Percentiles rank a stretch among this genome's conserved stretches.
Evolutionary conservation across 2,329 filamentous ascomycete species (phyloP).

Genomic region (Pleurostoma richardsiae): DNA sequence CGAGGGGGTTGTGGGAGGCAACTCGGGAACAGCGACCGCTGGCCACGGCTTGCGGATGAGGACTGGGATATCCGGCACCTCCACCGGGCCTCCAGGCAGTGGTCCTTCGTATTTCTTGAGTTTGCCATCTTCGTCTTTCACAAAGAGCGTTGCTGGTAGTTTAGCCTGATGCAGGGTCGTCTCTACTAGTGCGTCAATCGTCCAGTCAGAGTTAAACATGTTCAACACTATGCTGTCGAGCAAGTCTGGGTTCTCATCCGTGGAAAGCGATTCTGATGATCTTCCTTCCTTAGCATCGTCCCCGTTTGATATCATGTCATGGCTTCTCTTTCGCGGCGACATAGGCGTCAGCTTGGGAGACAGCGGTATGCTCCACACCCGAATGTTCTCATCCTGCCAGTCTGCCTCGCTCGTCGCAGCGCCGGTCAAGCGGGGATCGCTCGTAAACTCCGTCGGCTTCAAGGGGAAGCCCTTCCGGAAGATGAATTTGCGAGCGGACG

Average conservation of each 20-base stretch:
- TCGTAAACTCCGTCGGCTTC: slow-evolving; percentile 61
- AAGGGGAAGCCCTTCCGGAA: slow-evolving; percentile 79
- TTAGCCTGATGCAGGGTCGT: slow-evolving; percentile 61
- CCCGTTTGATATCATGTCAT: slow-evolving; percentile 21
- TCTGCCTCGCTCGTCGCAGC: slow-evolving; percentile 58
- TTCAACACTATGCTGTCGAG: slow-evolving; percentile 61
- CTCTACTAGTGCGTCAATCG: slow-evolving; percentile 63
- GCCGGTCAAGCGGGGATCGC: slow-evolving; percentile 28
- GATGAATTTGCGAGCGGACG: slow-evolving; percentile 79
- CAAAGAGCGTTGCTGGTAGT: slow-evolving; percentile 65
- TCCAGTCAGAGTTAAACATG: slow-evolving; percentile 79
- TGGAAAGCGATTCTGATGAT: slow-evolving; percentile 9
- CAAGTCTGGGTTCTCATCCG: slow-evolving; percentile 39
- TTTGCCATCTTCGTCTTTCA: slow-evolving; percentile 58
- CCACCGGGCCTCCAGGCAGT: slow-evolving; percentile 41
- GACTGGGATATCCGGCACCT: slow-evolving; percentile 62
- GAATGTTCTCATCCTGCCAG: slow-evolving; percentile 71
- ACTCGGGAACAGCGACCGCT: slow-evolving; percentile 52
- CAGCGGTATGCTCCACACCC: slow-evolving; percentile 75
- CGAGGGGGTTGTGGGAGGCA: slow-evolving; percentile 66
- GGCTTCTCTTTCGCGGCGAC: slow-evolving; percentile 27
- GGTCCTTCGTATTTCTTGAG: slow-evolving; percentile 69
- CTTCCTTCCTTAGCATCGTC: slow-evolving; percentile 23
- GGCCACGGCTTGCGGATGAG: slow-evolving; percentile 77
- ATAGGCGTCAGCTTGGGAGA: slow-evolving; percentile 19